Evolutionary conservation across 2,329 filamentous ascomycete genomes (phyloP).

Genomic region (Fusarium papillatum): DNA sequence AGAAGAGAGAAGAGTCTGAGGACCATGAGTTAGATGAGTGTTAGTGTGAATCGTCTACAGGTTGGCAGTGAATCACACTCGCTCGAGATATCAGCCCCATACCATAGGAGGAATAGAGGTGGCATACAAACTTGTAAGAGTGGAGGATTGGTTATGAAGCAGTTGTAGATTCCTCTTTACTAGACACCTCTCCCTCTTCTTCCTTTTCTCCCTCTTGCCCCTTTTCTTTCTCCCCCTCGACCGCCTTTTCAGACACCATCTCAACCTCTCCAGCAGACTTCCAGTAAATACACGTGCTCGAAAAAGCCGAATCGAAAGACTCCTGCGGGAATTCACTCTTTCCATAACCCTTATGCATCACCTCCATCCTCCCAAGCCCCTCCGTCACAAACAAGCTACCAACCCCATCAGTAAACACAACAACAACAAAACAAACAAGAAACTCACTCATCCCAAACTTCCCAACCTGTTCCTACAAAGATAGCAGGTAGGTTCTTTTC

Average conservation of each 20-base stretch:
- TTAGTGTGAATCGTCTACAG: neutral
- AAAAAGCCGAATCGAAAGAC: constrained; percentile 37
- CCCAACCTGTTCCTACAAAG: constrained; percentile 69
- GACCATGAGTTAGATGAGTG: neutral
- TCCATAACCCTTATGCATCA: constrained; percentile 38
- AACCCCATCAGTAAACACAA: neutral
- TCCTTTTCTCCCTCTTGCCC: neutral
- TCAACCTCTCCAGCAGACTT: constrained; percentile 1
- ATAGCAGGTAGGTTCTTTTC: constrained; percentile 60
- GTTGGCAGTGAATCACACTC: neutral
- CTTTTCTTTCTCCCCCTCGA: neutral
- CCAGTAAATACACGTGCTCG: constrained; percentile 46
- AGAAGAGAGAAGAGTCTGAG: neutral
- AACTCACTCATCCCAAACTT: constrained; percentile 64
- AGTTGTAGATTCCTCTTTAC: constrained; percentile 34
- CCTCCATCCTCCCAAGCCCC: constrained; percentile 36
- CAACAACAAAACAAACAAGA: no score
- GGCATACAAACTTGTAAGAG: neutral
- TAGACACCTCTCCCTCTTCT: constrained; percentile 18
- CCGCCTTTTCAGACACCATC: neutral
- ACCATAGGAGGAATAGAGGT: neutral
- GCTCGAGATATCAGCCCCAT: neutral
- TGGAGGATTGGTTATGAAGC: constrained; percentile 18
- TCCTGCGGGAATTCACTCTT: constrained; percentile 40
- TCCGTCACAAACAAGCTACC: constrained; percentile 26